These are phyloP conservation scores for Amanita molliuscula DNA, from an alignment of 768 basidiomycete species.

Conservation along the genomic window DNA sequence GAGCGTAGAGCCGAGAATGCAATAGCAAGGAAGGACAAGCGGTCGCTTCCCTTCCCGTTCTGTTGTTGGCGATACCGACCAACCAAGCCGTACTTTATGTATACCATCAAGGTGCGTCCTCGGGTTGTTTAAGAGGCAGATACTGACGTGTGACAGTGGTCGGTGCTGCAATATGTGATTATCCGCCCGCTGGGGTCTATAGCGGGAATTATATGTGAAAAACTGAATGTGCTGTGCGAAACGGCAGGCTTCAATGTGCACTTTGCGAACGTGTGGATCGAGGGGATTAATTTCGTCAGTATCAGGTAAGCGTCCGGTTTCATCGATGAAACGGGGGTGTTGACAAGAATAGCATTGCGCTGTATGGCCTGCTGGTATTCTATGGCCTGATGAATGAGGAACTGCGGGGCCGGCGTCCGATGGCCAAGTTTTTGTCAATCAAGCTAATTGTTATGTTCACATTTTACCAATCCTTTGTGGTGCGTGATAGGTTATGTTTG, in stretches of 20 bases:
- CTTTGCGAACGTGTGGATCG: constrained; percentile 63
- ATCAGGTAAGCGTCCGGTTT: constrained; percentile 45
- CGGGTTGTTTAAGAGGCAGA: not conserved
- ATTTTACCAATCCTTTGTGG: constrained; percentile 77
- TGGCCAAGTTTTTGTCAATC: constrained; percentile 81
- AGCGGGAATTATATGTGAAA: constrained; percentile 70
- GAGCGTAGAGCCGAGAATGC: constrained; percentile 57
- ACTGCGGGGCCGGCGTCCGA: constrained; percentile 61
- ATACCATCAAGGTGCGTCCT: constrained; percentile 62
- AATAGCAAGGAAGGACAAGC: constrained; percentile 73
- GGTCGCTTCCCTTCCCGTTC: constrained; percentile 61
- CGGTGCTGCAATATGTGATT: constrained; percentile 82
- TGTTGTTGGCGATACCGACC: constrained; percentile 78
- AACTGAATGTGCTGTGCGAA: constrained; percentile 58
- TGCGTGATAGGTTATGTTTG: constrained; percentile 21
- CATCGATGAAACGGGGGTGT: not conserved
- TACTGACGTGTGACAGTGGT: constrained; percentile 43
- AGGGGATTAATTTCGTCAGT: constrained; percentile 67
- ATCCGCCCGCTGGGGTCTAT: constrained; percentile 58
- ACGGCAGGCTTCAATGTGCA: constrained; percentile 45
- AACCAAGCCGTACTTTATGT: constrained; percentile 87
- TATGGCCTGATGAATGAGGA: constrained; percentile 77
- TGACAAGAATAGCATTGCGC: constrained; percentile 46
- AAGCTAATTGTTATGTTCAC: constrained; percentile 85
- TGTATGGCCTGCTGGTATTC: constrained; percentile 80